Evolutionary conservation across 1,284 basidiomycete genomes (phyloP).

Genomic region (Boletellus deceptivus): DNA sequence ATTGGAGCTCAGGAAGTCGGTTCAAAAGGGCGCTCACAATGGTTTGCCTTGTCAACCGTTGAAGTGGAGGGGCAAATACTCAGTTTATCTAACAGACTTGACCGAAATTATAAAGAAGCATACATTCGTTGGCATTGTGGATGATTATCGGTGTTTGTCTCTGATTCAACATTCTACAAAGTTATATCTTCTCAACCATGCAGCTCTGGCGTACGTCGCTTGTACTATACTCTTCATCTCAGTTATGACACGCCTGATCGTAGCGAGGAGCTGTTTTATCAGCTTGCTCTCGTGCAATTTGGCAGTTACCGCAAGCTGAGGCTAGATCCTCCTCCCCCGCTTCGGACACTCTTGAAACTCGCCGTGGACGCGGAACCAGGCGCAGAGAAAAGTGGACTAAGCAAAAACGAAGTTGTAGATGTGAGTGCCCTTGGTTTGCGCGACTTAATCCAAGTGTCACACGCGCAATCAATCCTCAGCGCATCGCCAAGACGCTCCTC

Average conservation of each 20-base stretch:
- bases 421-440: slow-evolving; percentile 44
- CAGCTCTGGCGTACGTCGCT: slow-evolving; percentile 66
- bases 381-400: slow-evolving; percentile 47
- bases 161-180: slow-evolving; percentile 88
- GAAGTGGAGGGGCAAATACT: not conserved
- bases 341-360: slow-evolving; percentile 72
- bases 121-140: slow-evolving; percentile 92
- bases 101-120: slow-evolving; percentile 85
- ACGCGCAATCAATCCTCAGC: slow-evolving; percentile 37
- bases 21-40: slow-evolving; percentile 63
- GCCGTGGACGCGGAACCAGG: slow-evolving; percentile 76
- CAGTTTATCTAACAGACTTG: slow-evolving; percentile 51
- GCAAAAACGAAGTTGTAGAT: slow-evolving; percentile 63
- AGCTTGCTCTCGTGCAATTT: slow-evolving; percentile 90
- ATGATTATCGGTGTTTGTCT: slow-evolving; percentile 70
- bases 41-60: slow-evolving; percentile 46
- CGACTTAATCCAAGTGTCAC: not conserved
- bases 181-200: slow-evolving; percentile 88
- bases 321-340: slow-evolving; percentile 78
- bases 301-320: slow-evolving; percentile 76
- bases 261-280: slow-evolving; percentile 95
- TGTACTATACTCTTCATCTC: not conserved
- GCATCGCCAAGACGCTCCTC: slow-evolving; percentile 57
- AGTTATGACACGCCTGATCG: not conserved
- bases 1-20: slow-evolving; percentile 57